Evolutionary conservation across 345 rosid species (phyloP).

Genomic region (Brassica incana): DNA sequence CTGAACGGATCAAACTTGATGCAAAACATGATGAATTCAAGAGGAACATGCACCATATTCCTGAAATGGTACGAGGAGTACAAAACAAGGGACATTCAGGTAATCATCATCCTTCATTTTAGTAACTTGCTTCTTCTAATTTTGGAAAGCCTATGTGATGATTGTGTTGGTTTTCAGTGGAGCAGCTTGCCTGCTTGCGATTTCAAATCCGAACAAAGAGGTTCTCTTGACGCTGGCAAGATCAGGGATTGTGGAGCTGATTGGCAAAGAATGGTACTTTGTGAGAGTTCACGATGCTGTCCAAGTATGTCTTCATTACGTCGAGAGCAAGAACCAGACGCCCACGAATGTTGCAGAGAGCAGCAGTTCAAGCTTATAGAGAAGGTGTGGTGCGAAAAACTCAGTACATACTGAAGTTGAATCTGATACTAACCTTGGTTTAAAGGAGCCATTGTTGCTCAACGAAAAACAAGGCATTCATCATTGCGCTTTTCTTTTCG

Average conservation of each 20-base stretch:
- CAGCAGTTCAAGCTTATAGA: slow-evolving; percentile 39
- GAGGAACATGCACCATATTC: too few species aligned
- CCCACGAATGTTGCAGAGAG: slow-evolving; percentile 27
- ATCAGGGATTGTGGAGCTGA: slow-evolving; percentile 77
- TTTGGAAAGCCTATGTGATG: not conserved
- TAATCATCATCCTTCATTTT: not conserved
- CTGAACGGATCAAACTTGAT: too few species aligned
- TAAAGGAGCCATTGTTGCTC: slow-evolving; percentile 60
- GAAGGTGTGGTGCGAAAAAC: slow-evolving; percentile 24
- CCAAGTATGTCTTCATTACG: slow-evolving; percentile 84
- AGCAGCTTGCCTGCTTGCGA: slow-evolving; percentile 85
- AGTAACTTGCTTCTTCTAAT: not conserved
- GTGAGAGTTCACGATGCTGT: slow-evolving; percentile 94
- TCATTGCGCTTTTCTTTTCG: too few species aligned
- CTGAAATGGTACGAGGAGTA: too few species aligned
- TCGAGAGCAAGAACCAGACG: slow-evolving; percentile 43
- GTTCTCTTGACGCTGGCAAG: slow-evolving; percentile 68
- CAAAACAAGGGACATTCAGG: slow-evolving; percentile 55
- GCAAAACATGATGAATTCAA: too few species aligned
- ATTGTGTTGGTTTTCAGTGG: not conserved
- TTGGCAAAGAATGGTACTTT: slow-evolving; percentile 85
- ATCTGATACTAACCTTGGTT: slow-evolving; percentile 39
- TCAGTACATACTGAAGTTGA: slow-evolving; percentile 39
- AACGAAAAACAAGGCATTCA: too few species aligned
- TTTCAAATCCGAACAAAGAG: slow-evolving; percentile 81